Percentiles rank a stretch among this genome's conserved stretches.
Conservation (phyloP, 768 basidiomycete species). For the Megacollybia marginata region DNA sequence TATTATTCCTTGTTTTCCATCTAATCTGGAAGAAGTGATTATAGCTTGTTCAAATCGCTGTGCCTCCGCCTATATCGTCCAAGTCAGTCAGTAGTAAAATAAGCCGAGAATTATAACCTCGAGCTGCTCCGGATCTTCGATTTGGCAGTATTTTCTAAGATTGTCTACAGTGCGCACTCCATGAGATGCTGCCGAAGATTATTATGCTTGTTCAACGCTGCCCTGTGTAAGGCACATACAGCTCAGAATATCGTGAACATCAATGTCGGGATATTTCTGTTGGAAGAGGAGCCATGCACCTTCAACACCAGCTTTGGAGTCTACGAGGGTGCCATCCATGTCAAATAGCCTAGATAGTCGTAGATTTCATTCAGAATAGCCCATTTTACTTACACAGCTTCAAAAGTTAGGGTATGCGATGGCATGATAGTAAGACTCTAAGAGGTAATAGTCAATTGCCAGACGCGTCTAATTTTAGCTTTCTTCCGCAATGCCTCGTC, state of each 20-base stretch:
- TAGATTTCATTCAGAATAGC: neutral
- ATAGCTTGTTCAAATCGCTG: constrained; percentile 77
- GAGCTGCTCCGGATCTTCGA: constrained; percentile 60
- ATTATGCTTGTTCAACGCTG: constrained; percentile 6
- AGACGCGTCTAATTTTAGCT: no score
- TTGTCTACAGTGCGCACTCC: constrained; percentile 84
- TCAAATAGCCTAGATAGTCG: constrained; percentile 52
- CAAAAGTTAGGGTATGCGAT: no score
- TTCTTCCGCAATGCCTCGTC: constrained; percentile 38
- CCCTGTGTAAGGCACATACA: constrained; percentile 32
- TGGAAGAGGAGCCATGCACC: constrained; percentile 81
- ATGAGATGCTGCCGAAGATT: constrained; percentile 48
- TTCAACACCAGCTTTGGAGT: constrained; percentile 76
- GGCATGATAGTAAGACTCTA: no score
- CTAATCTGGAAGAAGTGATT: constrained; percentile 45
- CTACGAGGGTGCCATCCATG: constrained; percentile 79
- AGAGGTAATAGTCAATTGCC: no score
- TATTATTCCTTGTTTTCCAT: constrained; percentile 57
- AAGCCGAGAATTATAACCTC: constrained; percentile 37
- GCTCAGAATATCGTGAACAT: constrained; percentile 53
- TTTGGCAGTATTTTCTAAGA: constrained; percentile 61
- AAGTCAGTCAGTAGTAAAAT: no score
- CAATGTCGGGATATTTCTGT: constrained; percentile 57
- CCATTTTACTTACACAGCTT: neutral
- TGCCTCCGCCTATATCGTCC: constrained; percentile 48